Base-by-base conservation (phyloP, 306 rosid genomes). In the Cucurbita ficifolia region DNA sequence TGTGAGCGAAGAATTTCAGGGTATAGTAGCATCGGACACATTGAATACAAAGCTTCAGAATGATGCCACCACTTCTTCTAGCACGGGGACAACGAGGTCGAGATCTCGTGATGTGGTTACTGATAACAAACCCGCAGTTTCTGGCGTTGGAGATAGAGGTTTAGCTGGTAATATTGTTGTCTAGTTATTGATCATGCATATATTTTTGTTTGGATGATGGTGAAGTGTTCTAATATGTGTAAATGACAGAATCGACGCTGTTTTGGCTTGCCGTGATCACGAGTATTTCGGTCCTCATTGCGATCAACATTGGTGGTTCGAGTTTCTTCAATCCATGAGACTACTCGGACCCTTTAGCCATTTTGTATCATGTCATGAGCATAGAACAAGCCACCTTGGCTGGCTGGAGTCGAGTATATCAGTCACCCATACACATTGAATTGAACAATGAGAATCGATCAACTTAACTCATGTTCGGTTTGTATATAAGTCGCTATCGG, bases 1-100 rank as follows among this genome's bases (percentile, higher is more conserved):
- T 70, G 96, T 91, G 61, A 95, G 99, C 5, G 99, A 95, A 84
- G 97, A 95, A 80, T 95, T 95, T 82, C 92, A 81, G 85, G 97
- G 99, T 60, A 95, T 95, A 73, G 97, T 95, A 69, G 89, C 99
- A 50, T 89, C 96, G 21, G 99, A 95, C 70, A 62, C 89, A 0
- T 88, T 92, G 53, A 76, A 70, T 76, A 55, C 77, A 60, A 95
- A 84, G 83, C 60, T 48, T 81, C 79, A 13, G 24, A 87, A 86
- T 67, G 90, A 88, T 80, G 77, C 67, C 80, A 72, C 82, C 19
- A 18, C 49, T n/a, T 42, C 70, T 39, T n/a, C 33, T 57, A 82
- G 56, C 65, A 33, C 56, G 60, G 86, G 83, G 22, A 21, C 89
- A 9, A 83, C 81, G 63, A 72, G 48, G 33, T 70, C 86, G 72